A percentile compares a stretch with the other conserved stretches of the same genome.
phyloP scores from a whole-genome alignment of 176 grass and related monocot species.

The Secale cereale region DNA sequence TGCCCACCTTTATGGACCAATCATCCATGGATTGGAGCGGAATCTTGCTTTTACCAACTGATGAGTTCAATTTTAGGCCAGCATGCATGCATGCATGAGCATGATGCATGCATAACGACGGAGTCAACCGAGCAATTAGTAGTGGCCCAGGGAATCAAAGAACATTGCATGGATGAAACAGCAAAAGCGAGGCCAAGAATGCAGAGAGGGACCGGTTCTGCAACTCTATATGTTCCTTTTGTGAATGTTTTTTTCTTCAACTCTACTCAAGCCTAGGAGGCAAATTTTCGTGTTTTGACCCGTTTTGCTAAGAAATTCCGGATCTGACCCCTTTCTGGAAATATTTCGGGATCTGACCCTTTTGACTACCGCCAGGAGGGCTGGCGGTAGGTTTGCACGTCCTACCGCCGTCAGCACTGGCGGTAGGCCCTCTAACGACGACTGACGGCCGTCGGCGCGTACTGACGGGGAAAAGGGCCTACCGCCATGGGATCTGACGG shows the following conservation, averaged over 20 bases:
- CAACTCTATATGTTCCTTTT: background rate
- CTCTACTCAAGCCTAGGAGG: background rate
- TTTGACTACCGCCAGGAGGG: too few relatives aligned
- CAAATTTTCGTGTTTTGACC: too few relatives aligned
- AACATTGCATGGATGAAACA: background rate
- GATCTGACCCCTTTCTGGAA: too few relatives aligned
- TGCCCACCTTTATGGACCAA: background rate
- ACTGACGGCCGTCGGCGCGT: too few relatives aligned
- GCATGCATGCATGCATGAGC: background rate
- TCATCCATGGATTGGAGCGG: background rate
- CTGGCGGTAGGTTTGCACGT: too few relatives aligned
- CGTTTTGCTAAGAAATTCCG: too few relatives aligned
- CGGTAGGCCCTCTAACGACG: too few relatives aligned
- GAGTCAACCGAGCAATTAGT: constrained; percentile 22
- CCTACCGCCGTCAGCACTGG: too few relatives aligned
- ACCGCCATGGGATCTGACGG: too few relatives aligned
- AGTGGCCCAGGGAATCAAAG: background rate
- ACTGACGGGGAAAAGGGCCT: too few relatives aligned
- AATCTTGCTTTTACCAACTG: background rate
- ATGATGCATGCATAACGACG: background rate
- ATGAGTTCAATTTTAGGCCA: background rate
- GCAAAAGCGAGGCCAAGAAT: background rate
- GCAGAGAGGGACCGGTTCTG: background rate
- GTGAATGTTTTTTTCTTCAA: too few relatives aligned
- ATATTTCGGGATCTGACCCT: too few relatives aligned